Evolutionary conservation across 2,329 filamentous ascomycete species (phyloP), one percentile per base, ranked within the genome.

Genomic region (Thielaviopsis musarum): DNA sequence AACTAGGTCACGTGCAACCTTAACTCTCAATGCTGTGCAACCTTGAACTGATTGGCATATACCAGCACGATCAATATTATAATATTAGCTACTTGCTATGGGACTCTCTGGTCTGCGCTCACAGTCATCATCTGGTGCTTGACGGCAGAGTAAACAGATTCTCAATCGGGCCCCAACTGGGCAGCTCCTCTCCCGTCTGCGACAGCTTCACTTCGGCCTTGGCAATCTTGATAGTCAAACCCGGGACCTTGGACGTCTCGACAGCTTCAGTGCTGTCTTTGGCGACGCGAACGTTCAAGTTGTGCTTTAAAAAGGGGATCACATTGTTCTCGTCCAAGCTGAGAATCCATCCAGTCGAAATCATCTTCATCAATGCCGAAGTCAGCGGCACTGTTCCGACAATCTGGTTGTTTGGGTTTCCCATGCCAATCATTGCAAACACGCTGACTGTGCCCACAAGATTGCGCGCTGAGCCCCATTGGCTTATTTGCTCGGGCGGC

Each of bases 391-490:
- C 68, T 0, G 77, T 75, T 49, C 66, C 69, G 24, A 67, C 69
- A 61, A 66, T 68, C 21, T 68, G 66, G 30, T 67, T 66, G 26
- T 59, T 59, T 17, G 63, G 56, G 34, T 60, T 61, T 4, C 59
- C 55, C 28, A 56, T 57, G 26, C 52, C 56, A 12, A 58, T 38
- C 69, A 73, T 72, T 19, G 76, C 71, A 63, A 83, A 81, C 15
- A 82, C 72, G 17, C 77, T 78, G 63, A 84, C 77, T 0, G 78
- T 79, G 1, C 85, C 85, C 2, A 85, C 75, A 10, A 85, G 74
- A 62, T 79, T 83, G 1, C 70, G 66, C 0, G 78, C 75, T 49
- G 68, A 67, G 0, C 74, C 66, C 83, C 84, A 87, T 0, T 68
- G 65, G 5, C 64, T 63, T 1, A 73, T 65, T 48, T 81, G 71